Percentiles rank a stretch among this genome's conserved stretches.
These are phyloP conservation scores for Phialocephala sp. DNA, from an alignment of 2,329 filamentous ascomycete species.

Conservation along the genomic window DNA sequence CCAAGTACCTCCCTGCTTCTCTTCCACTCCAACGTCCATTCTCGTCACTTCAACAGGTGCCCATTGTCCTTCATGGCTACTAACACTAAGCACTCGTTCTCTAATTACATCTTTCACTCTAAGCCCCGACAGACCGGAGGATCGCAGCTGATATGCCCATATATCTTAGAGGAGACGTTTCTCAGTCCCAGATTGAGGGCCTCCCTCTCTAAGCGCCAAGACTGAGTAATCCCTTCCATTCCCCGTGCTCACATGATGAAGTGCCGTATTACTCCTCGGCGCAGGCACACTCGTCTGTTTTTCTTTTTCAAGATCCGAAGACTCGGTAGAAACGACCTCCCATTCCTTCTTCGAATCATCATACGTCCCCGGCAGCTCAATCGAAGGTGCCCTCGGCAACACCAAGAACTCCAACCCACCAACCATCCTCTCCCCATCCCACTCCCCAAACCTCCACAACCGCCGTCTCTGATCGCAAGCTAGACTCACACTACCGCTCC, in stretches of 20 bases:
- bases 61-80: slow-evolving; percentile 1
- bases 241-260: background rate
- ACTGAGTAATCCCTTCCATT: background rate
- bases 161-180: background rate
- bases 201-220: background rate
- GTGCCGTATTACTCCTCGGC: background rate
- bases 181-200: background rate
- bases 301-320: background rate
- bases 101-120: background rate
- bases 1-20: background rate
- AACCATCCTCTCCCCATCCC: background rate
- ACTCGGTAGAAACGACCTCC: background rate
- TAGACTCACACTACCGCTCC: background rate
- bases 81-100: background rate
- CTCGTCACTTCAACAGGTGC: background rate
- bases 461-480: background rate
- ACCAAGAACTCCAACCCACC: background rate
- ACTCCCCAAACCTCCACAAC: background rate
- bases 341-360: background rate
- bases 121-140: background rate
- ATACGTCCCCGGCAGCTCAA: background rate
- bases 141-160: background rate
- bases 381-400: background rate
- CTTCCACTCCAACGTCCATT: background rate
- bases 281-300: background rate